Percentiles rank a stretch among this genome's conserved stretches.
phyloP scores from a whole-genome alignment of 2,329 filamentous ascomycete species.

The Colletotrichum trifolii region DNA sequence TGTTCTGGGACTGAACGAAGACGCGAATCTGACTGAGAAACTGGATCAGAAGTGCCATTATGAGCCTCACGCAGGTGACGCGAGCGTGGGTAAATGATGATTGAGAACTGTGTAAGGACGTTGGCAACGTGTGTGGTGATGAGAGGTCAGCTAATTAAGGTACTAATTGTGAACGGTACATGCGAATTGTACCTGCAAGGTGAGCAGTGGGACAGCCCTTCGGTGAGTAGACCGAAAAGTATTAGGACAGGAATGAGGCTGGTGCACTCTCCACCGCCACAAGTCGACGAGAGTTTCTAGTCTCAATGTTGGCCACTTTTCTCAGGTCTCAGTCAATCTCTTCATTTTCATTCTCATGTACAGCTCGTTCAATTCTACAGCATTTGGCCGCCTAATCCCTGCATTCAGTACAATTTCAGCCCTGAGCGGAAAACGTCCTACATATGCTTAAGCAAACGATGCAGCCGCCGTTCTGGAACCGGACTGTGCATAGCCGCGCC shows the following conservation, averaged over 20 bases:
- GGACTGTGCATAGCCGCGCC: not conserved
- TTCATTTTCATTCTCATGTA: constrained; percentile 6
- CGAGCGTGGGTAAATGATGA: not conserved
- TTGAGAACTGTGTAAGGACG: not conserved
- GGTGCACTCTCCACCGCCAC: too few relatives aligned
- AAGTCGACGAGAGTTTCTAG: too few relatives aligned
- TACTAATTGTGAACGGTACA: too few relatives aligned
- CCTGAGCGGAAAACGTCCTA: constrained; percentile 10
- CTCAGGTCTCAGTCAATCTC: too few relatives aligned
- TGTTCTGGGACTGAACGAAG: constrained; percentile 72
- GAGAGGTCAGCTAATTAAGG: too few relatives aligned
- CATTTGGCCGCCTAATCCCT: not conserved
- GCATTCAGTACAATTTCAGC: not conserved
- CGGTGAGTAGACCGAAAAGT: too few relatives aligned
- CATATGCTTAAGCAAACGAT: constrained; percentile 10
- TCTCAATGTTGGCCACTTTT: too few relatives aligned
- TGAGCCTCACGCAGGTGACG: constrained; percentile 22
- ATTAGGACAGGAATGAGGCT: too few relatives aligned
- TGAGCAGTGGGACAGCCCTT: too few relatives aligned
- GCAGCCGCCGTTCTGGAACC: constrained; percentile 16
- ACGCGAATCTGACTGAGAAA: constrained; percentile 75
- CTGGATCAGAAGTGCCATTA: constrained; percentile 72
- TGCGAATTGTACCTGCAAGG: too few relatives aligned
- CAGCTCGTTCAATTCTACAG: too few relatives aligned
- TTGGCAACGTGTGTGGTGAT: too few relatives aligned